A percentile compares a stretch with the other conserved stretches of the same genome.
phyloP scores from a whole-genome alignment of 2,329 filamentous ascomycete species.

The Epicoccum sorghinum region DNA sequence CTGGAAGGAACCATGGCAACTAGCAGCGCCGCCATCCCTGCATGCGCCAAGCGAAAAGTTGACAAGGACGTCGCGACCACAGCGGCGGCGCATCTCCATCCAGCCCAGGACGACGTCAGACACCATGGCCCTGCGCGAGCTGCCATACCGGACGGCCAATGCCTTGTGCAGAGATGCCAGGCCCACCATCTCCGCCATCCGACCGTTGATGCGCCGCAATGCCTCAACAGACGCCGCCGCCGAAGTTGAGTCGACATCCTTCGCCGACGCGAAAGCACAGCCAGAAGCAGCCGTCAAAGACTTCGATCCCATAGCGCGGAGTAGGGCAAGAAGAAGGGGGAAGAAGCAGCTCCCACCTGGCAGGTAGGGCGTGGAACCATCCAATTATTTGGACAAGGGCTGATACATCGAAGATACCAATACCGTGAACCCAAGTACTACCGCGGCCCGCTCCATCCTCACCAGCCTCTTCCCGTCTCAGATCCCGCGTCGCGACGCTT shows the following conservation, averaged over 20 bases:
- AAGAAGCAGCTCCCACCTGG: slow-evolving; percentile 56
- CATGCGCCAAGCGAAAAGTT: slow-evolving; percentile 23
- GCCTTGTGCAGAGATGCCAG: slow-evolving; percentile 33
- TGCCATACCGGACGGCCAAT: slow-evolving; percentile 39
- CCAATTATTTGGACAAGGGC: background rate
- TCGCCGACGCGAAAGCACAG: slow-evolving; percentile 48
- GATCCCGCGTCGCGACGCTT: slow-evolving; percentile 89
- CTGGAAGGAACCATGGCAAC: background rate
- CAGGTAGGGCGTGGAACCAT: slow-evolving; percentile 51
- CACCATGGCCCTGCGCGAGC: slow-evolving; percentile 47
- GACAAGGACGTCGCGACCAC: slow-evolving; percentile 1
- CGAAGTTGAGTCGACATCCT: slow-evolving; percentile 57
- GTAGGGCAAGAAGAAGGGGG: slow-evolving; percentile 51
- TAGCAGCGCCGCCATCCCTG: background rate
- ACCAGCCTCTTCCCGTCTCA: slow-evolving; percentile 85
- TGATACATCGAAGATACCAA: slow-evolving; percentile 72
- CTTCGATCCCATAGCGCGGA: slow-evolving; percentile 58
- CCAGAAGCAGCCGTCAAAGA: slow-evolving; percentile 51
- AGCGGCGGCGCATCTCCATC: slow-evolving; percentile 12
- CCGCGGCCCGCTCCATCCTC: slow-evolving; percentile 88
- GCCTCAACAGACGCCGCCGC: slow-evolving; percentile 52
- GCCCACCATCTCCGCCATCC: slow-evolving; percentile 27
- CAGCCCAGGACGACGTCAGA: slow-evolving; percentile 19
- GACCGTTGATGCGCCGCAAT: slow-evolving; percentile 51
- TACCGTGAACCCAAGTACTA: slow-evolving; percentile 94